Conservation (phyloP, 108 stramenopile species). For the Nitzschia sp. region DNA sequence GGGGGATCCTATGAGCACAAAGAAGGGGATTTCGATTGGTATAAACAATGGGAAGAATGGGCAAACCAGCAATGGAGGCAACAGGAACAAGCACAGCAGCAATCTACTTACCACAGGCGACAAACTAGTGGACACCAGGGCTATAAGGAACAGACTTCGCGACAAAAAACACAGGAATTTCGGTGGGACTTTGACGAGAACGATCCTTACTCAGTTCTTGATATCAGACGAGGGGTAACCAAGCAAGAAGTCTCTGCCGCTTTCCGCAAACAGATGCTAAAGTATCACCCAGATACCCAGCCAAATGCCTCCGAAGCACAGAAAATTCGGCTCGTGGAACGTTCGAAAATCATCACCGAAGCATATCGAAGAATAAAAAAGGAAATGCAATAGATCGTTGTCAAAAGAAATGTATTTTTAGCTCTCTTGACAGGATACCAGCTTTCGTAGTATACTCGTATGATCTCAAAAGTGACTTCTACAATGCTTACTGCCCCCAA, state of each 20-base stretch:
- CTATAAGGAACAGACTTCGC: conserved; percentile 24
- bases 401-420: too few relatives aligned
- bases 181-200: conserved; percentile 80
- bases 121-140: conserved; percentile 31
- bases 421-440: not conserved
- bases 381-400: not conserved
- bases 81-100: conserved; percentile 53
- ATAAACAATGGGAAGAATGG: conserved; percentile 81
- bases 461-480: too few relatives aligned
- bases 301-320: conserved; percentile 61
- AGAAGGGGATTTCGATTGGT: conserved; percentile 69
- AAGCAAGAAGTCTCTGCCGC: conserved; percentile 75
- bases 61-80: conserved; percentile 68
- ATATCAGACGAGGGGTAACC: conserved; percentile 55
- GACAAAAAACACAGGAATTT: conserved; percentile 50
- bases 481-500: too few relatives aligned
- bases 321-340: conserved; percentile 59
- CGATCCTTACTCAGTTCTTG: conserved; percentile 81
- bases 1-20: conserved; percentile 53
- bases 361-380: conserved; percentile 78
- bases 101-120: conserved; percentile 32
- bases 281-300: conserved; percentile 78
- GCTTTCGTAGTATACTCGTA: not conserved
- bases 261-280: conserved; percentile 80
- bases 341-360: conserved; percentile 77